phyloP scores from a whole-genome alignment of 2,329 filamentous ascomycete species.

The Venturia carpophila region DNA sequence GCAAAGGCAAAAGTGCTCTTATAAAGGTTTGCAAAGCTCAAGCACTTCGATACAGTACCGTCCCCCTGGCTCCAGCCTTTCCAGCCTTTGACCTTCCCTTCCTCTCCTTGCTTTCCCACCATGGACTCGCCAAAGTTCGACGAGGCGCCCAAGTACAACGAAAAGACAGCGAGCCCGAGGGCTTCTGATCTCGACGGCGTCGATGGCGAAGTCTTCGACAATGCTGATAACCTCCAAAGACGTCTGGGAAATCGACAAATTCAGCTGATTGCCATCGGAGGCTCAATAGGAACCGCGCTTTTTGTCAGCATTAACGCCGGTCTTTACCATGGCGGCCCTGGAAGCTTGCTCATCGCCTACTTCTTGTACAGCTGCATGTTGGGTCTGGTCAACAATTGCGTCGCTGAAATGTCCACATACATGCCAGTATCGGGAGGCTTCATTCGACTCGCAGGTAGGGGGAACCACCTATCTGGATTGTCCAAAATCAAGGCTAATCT shows the following conservation, averaged over 20 bases:
- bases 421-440: slow-evolving; percentile 35
- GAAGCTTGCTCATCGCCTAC: slow-evolving; percentile 19
- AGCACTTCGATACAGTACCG: not conserved
- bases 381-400: slow-evolving; percentile 20
- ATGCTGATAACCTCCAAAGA: slow-evolving; percentile 32
- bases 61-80: not conserved
- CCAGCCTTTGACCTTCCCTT: not conserved
- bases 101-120: not conserved
- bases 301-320: slow-evolving; percentile 24
- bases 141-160: not conserved
- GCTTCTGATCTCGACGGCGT: not conserved
- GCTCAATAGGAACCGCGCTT: slow-evolving; percentile 33
- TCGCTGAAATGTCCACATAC: slow-evolving; percentile 46
- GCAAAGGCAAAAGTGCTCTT: not conserved
- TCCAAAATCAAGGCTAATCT: slow-evolving; percentile 17
- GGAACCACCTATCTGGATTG: not conserved
- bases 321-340: slow-evolving; percentile 18
- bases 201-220: slow-evolving; percentile 25
- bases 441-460: slow-evolving; percentile 15
- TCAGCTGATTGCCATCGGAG: slow-evolving; percentile 36
- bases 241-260: slow-evolving; percentile 35
- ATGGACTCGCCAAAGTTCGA: slow-evolving; percentile 8
- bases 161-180: not conserved
- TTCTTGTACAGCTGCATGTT: slow-evolving; percentile 19
- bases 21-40: not conserved